These are phyloP conservation scores for Neltuma alba DNA, from an alignment of 306 rosid species.

Conservation along the genomic window DNA sequence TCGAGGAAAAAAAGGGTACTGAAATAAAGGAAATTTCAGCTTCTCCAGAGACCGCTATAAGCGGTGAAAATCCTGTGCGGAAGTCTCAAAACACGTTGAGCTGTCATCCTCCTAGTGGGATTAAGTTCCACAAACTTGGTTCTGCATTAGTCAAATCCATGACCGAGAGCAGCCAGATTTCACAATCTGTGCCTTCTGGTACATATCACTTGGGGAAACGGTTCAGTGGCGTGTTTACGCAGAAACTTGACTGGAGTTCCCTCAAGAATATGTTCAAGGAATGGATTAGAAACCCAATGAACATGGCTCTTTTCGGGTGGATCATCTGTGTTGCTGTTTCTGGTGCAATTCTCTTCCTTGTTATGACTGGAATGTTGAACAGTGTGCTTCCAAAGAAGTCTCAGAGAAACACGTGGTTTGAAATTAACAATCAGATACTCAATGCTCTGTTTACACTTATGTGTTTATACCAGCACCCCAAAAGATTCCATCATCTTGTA, in stretches of 20 bases:
- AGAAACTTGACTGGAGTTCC: conserved; percentile 81
- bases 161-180: conserved; percentile 55
- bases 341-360: conserved; percentile 89
- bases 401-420: conserved; percentile 80
- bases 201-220: conserved; percentile 56
- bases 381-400: conserved; percentile 64
- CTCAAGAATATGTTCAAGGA: conserved; percentile 57
- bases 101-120: conserved; percentile 45
- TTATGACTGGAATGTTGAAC: conserved; percentile 96
- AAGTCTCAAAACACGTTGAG: conserved; percentile 39
- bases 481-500: conserved; percentile 75
- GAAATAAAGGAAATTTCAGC: conserved; percentile 51
- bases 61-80: conserved; percentile 47
- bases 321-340: conserved; percentile 76
- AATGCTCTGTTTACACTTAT: conserved; percentile 91
- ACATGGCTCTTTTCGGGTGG: conserved; percentile 92
- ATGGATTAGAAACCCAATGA: conserved; percentile 86
- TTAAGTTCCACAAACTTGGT: conserved; percentile 62
- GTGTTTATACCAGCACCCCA: conserved; percentile 92
- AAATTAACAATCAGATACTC: conserved; percentile 93
- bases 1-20: conserved; percentile 52
- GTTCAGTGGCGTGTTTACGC: conserved; percentile 56
- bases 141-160: conserved; percentile 81
- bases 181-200: conserved; percentile 58
- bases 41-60: conserved; percentile 51